Percentiles rank a stretch among this genome's conserved stretches.
Evolutionary conservation across 208 protist species (phyloP).

Genomic region (Crithidia fasciculata): DNA sequence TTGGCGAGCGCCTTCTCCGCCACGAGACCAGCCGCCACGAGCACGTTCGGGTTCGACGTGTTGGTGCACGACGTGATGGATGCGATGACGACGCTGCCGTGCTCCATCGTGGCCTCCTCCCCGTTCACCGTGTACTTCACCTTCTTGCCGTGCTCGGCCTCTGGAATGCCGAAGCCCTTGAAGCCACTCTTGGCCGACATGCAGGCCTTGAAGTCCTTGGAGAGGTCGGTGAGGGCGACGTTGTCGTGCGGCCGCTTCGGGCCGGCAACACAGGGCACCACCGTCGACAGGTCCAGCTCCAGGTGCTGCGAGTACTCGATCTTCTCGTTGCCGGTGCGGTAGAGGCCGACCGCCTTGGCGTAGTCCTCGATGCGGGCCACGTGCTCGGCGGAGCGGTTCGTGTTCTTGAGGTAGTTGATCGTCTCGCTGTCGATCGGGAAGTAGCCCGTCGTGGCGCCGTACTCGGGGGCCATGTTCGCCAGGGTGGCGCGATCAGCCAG

Average conservation of each 20-base stretch:
- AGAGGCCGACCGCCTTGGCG: conserved; percentile 86
- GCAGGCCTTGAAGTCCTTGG: conserved; percentile 93
- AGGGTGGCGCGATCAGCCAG: conserved; percentile 95
- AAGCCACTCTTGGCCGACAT: conserved; percentile 92
- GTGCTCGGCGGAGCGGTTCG: conserved; percentile 79
- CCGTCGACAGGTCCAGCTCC: conserved; percentile 92
- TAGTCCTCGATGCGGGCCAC: conserved; percentile 93
- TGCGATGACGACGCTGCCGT: conserved; percentile 96
- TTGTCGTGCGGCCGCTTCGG: conserved; percentile 97
- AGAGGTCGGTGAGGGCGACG: conserved; percentile 90
- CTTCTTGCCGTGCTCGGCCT: conserved; percentile 71
- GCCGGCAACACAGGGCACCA: conserved; percentile 90
- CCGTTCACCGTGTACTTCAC: conserved; percentile 86
- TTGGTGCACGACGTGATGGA: conserved; percentile 97
- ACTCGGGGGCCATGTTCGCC: conserved; percentile 98
- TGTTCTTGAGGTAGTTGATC: conserved; percentile 92
- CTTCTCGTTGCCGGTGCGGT: conserved; percentile 80
- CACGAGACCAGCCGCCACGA: conserved; percentile 94
- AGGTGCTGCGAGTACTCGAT: conserved; percentile 89
- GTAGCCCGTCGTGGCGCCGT: conserved; percentile 96
- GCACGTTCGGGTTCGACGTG: conserved; percentile 96
- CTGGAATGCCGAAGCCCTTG: conserved; percentile 95
- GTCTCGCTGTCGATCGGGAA: conserved; percentile 96
- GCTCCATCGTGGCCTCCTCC: conserved; percentile 79
- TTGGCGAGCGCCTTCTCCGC: conserved; percentile 93